These are phyloP conservation scores for Apiotrichum gamsii DNA, from an alignment of 1,284 basidiomycete species.

Conservation along the genomic window DNA sequence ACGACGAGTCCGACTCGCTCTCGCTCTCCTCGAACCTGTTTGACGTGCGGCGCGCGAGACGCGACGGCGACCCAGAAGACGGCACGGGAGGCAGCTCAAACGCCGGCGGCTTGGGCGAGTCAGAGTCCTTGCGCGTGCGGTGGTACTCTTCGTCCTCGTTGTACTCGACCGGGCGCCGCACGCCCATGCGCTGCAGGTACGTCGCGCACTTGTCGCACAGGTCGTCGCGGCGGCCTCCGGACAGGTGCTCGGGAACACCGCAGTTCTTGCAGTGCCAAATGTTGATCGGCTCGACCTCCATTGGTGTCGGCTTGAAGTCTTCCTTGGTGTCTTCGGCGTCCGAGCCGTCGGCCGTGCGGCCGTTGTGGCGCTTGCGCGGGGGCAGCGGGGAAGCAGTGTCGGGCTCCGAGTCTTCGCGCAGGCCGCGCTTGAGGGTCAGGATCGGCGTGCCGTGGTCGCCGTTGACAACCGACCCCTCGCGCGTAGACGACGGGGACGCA, in stretches of 20 bases:
- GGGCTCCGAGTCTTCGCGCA: conserved; percentile 27
- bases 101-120: conserved; percentile 5
- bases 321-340: conserved; percentile 15
- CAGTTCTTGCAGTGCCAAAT: conserved; percentile 90
- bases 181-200: conserved; percentile 41
- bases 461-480: conserved; percentile 26
- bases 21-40: conserved; percentile 14
- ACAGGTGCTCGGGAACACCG: conserved; percentile 77
- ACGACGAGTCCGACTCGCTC: conserved; percentile 22
- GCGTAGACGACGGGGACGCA: conserved; percentile 25
- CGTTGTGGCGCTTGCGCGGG: conserved; percentile 23
- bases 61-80: neutral
- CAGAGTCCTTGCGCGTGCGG: conserved; percentile 47
- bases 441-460: conserved; percentile 18
- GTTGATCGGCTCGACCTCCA: conserved; percentile 45
- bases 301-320: conserved; percentile 1
- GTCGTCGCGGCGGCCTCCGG: conserved; percentile 71
- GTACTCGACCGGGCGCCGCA: conserved; percentile 21
- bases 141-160: conserved; percentile 60
- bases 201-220: conserved; percentile 86
- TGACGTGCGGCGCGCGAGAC: conserved; percentile 1
- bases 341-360: conserved; percentile 17
- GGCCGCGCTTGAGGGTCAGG: conserved; percentile 20
- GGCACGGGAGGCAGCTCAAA: conserved; percentile 9
- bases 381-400: conserved; percentile 17